Conservation (phyloP, 202 grass and related monocot species). For the Panicum hallii region DNA sequence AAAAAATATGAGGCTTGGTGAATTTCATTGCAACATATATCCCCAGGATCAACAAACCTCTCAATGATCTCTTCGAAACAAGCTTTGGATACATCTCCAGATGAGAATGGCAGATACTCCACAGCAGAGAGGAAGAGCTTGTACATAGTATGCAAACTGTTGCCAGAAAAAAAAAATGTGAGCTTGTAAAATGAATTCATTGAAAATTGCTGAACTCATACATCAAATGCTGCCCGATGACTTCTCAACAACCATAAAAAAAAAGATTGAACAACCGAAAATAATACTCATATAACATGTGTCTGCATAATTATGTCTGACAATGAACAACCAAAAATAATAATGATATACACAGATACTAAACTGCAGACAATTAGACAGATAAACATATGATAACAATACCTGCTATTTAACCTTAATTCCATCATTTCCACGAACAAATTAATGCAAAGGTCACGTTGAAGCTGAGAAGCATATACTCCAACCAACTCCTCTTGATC, state of each 20-base stretch:
- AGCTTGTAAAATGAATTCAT: slow-evolving; percentile 13
- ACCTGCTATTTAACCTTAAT: slow-evolving; percentile 96
- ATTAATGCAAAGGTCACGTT: slow-evolving; percentile 83
- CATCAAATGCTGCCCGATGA: neutral
- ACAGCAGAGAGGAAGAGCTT: slow-evolving; percentile 94
- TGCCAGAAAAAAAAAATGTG: slow-evolving; percentile 10
- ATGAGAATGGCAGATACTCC: slow-evolving; percentile 91
- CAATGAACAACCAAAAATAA: neutral
- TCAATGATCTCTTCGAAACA: slow-evolving; percentile 97
- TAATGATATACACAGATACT: neutral
- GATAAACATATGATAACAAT: slow-evolving; percentile 35
- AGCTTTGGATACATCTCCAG: slow-evolving; percentile 66
- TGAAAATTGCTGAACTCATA: neutral
- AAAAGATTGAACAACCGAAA: slow-evolving; percentile 6
- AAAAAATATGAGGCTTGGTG: slow-evolving; percentile 1
- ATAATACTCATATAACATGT: neutral
- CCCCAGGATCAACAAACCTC: slow-evolving; percentile 63
- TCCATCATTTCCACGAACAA: slow-evolving; percentile 98
- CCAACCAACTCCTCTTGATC: slow-evolving; percentile 97
- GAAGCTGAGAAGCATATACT: slow-evolving; percentile 92
- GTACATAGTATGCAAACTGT: slow-evolving; percentile 88
- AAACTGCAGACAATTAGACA: slow-evolving; percentile 10
- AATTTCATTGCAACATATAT: slow-evolving; percentile 19
- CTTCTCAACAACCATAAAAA: neutral
- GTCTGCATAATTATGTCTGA: slow-evolving; percentile 24